Evolutionary conservation across 768 basidiomycete species (phyloP).

Genomic region (Chalciporus piperatus): DNA sequence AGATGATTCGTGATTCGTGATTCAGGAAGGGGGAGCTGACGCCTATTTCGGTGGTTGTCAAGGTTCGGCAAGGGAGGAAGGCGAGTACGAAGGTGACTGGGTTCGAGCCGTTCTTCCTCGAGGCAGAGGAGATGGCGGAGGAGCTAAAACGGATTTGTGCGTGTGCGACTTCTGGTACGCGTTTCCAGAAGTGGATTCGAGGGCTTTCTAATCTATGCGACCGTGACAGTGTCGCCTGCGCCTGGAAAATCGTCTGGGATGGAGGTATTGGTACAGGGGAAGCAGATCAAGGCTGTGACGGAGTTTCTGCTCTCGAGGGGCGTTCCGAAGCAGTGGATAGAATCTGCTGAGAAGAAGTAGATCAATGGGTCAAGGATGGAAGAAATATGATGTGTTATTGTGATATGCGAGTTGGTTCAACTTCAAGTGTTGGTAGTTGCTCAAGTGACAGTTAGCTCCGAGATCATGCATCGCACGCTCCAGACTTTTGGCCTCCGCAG

Average conservation of each 20-base stretch:
- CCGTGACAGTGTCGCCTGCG: conserved; percentile 53
- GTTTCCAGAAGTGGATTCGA: not conserved
- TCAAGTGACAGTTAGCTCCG: no score
- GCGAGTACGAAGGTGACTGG: conserved; percentile 74
- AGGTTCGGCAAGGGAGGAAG: conserved; percentile 76
- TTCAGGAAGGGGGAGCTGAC: conserved; percentile 72
- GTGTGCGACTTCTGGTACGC: conserved; percentile 70
- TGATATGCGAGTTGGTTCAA: no score
- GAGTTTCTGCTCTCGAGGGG: conserved; percentile 68
- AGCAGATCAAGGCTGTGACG: conserved; percentile 63
- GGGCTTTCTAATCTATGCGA: not conserved
- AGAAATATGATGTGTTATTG: no score
- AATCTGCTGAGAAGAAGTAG: conserved; percentile 53
- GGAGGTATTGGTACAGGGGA: conserved; percentile 85
- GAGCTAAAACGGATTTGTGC: conserved; percentile 77
- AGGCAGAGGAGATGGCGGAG: conserved; percentile 72
- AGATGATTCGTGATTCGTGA: not conserved
- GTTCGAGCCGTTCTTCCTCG: conserved; percentile 73
- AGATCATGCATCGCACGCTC: no score
- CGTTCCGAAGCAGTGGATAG: conserved; percentile 82
- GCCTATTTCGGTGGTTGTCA: conserved; percentile 67
- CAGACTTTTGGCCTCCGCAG: no score
- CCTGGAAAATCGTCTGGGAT: conserved; percentile 54
- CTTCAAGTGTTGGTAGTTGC: no score
- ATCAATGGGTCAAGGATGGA: no score